These are phyloP conservation scores for Myochromella boudieri DNA, from an alignment of 768 basidiomycete genomes.

Conservation along the genomic window DNA sequence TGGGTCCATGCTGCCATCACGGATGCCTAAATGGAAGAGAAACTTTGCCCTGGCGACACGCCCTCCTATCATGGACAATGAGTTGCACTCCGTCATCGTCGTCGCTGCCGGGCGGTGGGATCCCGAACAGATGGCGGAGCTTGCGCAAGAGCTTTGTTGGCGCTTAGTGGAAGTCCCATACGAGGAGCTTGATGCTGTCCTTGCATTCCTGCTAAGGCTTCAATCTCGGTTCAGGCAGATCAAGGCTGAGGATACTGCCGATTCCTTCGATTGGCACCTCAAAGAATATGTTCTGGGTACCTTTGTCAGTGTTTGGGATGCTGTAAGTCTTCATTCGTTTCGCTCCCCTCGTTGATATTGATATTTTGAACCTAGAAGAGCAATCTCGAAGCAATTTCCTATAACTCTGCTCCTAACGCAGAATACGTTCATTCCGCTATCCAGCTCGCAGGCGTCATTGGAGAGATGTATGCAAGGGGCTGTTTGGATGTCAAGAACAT, in stretches of 20 bases:
- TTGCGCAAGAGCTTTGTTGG: conserved; percentile 20
- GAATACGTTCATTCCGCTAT: conserved; percentile 7
- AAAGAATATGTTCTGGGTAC: conserved; percentile 18
- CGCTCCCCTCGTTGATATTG: background rate
- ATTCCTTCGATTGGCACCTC: conserved; percentile 17
- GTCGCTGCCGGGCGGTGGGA: conserved; percentile 12
- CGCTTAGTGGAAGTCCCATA: conserved; percentile 9
- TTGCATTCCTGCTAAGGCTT: conserved; percentile 11
- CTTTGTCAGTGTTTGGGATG: conserved; percentile 21
- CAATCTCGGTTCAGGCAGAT: conserved; percentile 11
- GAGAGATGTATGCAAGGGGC: conserved; percentile 10
- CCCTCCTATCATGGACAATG: conserved; percentile 5
- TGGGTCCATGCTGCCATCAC: conserved; percentile 6
- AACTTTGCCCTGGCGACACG: conserved; percentile 11
- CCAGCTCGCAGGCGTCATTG: conserved; percentile 13
- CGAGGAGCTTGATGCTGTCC: conserved; percentile 6
- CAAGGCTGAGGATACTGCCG: conserved; percentile 11
- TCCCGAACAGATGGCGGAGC: conserved; percentile 16
- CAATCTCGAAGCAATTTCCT: conserved; percentile 17
- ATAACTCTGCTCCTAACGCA: conserved; percentile 3
- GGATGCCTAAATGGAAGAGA: conserved; percentile 14
- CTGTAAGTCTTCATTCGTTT: conserved; percentile 12
- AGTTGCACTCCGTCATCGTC: conserved; percentile 14
- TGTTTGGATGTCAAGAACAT: conserved; percentile 15
- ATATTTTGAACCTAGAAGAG: conserved; percentile 4